Evolutionary conservation across 169 alveolate species (phyloP).

Genomic region (Eimeria falciformis): DNA sequence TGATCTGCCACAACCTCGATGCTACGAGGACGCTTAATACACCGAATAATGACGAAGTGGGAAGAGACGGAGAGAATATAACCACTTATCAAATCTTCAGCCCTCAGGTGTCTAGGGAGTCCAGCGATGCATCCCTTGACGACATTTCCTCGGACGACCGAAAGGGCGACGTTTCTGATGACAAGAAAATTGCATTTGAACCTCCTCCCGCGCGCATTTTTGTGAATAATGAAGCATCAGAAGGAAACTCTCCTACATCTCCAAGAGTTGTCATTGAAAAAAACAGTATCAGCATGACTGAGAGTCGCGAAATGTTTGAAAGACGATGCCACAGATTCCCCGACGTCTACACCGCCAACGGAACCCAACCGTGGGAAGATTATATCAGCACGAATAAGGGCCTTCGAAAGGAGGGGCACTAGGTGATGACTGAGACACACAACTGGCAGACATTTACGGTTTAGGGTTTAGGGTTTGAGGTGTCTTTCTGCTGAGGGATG

Average conservation of each 20-base stretch:
- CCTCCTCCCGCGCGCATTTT: too few relatives aligned
- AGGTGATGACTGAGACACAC: too few relatives aligned
- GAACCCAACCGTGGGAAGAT: background rate
- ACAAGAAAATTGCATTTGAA: too few relatives aligned
- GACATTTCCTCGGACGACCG: background rate
- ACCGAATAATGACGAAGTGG: background rate
- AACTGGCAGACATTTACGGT: too few relatives aligned
- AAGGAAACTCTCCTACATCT: background rate
- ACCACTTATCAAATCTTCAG: constrained; percentile 11
- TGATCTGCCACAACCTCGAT: constrained; percentile 6
- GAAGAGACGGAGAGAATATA: background rate
- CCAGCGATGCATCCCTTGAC: constrained; percentile 15
- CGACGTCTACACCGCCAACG: background rate
- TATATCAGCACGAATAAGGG: constrained; percentile 28
- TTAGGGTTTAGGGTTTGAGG: too few relatives aligned
- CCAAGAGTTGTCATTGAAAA: background rate
- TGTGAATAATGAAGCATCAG: background rate
- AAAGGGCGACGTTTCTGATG: background rate
- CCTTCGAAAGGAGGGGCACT: background rate
- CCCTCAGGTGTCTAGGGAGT: background rate
- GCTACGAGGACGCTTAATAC: background rate
- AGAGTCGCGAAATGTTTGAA: background rate
- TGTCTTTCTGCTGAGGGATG: background rate
- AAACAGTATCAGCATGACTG: constrained; percentile 1
- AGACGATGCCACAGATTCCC: background rate